Percentiles rank a stretch among this genome's conserved stretches.
These are phyloP conservation scores for Pyrenophora graminea DNA, from an alignment of 2,329 filamentous ascomycete species.

Conservation along the genomic window DNA sequence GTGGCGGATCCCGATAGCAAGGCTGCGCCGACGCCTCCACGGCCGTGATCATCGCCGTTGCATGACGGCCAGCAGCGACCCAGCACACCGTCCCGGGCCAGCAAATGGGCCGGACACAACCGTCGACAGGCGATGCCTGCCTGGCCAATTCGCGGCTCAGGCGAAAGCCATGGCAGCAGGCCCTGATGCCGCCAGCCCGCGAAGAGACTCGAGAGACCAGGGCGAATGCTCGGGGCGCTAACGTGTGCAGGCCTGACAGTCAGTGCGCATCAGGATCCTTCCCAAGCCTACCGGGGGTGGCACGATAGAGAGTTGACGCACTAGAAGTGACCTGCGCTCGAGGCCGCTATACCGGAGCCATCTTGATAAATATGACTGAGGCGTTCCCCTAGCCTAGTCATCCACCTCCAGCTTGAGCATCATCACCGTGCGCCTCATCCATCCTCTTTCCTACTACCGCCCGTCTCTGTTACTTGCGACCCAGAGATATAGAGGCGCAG, in stretches of 20 bases:
- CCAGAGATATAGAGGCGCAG: slow-evolving; percentile 19
- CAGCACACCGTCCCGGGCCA: slow-evolving; percentile 41
- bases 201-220: slow-evolving; percentile 20
- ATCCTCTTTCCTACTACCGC: slow-evolving; percentile 11
- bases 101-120: slow-evolving; percentile 43
- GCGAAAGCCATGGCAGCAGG: slow-evolving; percentile 30
- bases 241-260: slow-evolving; percentile 28
- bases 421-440: slow-evolving; percentile 10
- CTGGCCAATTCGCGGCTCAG: slow-evolving; percentile 40
- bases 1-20: slow-evolving; percentile 5
- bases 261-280: slow-evolving; percentile 31
- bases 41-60: slow-evolving; percentile 24
- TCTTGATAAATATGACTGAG: slow-evolving; percentile 31
- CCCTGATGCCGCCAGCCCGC: slow-evolving; percentile 24
- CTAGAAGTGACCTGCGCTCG: slow-evolving; percentile 29
- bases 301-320: slow-evolving; percentile 40
- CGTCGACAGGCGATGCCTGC: slow-evolving; percentile 29
- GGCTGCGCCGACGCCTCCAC: slow-evolving; percentile 10
- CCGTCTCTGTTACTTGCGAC: slow-evolving; percentile 11
- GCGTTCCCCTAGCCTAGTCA: slow-evolving; percentile 22
- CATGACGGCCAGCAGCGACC: slow-evolving; percentile 19
- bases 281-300: slow-evolving; percentile 29
- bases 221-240: slow-evolving; percentile 36
- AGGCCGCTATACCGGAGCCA: slow-evolving; percentile 20
- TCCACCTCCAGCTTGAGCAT: slow-evolving; percentile 15